Conservation (phyloP, 1,139 yeast genomes). For the Pichia sp. region DNA sequence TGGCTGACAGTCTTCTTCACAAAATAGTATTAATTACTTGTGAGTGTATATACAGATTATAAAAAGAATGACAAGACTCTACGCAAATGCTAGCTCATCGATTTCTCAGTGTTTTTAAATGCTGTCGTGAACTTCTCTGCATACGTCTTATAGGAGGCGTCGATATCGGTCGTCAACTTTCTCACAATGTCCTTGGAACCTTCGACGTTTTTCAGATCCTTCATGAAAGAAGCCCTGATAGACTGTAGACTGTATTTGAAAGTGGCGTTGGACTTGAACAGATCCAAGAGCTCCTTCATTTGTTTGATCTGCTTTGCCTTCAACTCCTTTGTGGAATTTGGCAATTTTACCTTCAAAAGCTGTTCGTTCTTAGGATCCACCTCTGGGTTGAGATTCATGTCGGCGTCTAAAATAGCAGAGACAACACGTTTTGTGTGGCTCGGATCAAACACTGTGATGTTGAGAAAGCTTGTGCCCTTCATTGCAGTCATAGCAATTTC, state of each 20-base stretch:
- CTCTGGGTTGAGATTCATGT: conserved; percentile 75
- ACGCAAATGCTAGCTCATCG: conserved; percentile 1
- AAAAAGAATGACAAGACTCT: background rate
- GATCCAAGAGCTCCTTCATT: conserved; percentile 61
- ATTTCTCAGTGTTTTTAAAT: conserved; percentile 56
- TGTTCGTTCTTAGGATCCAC: conserved; percentile 68
- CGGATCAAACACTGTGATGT: conserved; percentile 83
- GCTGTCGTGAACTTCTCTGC: conserved; percentile 52
- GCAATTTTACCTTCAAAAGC: conserved; percentile 67
- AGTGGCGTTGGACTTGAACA: conserved; percentile 51
- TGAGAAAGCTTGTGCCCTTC: conserved; percentile 53
- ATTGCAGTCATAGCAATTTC: conserved; percentile 71
- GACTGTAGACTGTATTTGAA: conserved; percentile 51
- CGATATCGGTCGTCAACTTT: conserved; percentile 55
- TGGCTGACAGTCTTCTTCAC: background rate
- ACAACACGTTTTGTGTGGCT: conserved; percentile 61
- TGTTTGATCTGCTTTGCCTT: conserved; percentile 49
- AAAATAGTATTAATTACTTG: background rate
- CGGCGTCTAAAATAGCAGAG: conserved; percentile 64
- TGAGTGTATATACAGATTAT: conserved; percentile 1
- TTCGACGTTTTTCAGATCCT: conserved; percentile 51
- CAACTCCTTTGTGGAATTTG: conserved; percentile 69
- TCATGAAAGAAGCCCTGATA: conserved; percentile 59
- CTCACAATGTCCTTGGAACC: conserved; percentile 55
- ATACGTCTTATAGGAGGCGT: conserved; percentile 62